These are phyloP conservation scores for Mycena crocata DNA, from an alignment of 768 basidiomycete species.

Conservation along the genomic window DNA sequence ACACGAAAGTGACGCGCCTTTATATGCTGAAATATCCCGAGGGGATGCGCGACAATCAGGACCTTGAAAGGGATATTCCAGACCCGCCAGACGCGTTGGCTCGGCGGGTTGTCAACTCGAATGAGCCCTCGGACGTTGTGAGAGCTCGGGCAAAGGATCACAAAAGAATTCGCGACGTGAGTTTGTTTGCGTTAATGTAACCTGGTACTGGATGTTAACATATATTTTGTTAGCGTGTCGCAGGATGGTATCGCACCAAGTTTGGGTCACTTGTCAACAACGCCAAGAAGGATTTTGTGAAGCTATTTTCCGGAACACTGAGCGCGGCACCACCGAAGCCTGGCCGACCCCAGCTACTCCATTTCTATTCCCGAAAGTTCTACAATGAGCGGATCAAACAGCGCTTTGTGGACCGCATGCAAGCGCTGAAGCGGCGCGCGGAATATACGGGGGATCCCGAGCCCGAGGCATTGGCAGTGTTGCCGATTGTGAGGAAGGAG, in stretches of 20 bases:
- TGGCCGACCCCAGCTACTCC: background rate
- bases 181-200: background rate
- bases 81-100: background rate
- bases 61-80: background rate
- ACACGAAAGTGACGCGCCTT: background rate
- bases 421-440: background rate
- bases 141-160: background rate
- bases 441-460: too few species aligned
- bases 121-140: background rate
- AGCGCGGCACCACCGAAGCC: slow-evolving; percentile 1
- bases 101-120: background rate
- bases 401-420: background rate
- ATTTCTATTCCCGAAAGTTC: slow-evolving; percentile 5
- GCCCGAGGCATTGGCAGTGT: background rate
- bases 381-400: background rate
- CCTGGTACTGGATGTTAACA: background rate
- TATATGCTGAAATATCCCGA: background rate
- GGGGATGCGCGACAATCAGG: background rate
- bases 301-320: background rate
- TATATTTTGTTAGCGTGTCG: background rate
- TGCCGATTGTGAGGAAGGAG: background rate
- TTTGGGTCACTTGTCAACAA: background rate
- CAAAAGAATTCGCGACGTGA: background rate
- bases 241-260: background rate
- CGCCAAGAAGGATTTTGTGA: background rate